A percentile compares a stretch with the other conserved stretches of the same genome.
phyloP scores from a whole-genome alignment of 257 asterid species.

The Lavandula angustifolia region DNA sequence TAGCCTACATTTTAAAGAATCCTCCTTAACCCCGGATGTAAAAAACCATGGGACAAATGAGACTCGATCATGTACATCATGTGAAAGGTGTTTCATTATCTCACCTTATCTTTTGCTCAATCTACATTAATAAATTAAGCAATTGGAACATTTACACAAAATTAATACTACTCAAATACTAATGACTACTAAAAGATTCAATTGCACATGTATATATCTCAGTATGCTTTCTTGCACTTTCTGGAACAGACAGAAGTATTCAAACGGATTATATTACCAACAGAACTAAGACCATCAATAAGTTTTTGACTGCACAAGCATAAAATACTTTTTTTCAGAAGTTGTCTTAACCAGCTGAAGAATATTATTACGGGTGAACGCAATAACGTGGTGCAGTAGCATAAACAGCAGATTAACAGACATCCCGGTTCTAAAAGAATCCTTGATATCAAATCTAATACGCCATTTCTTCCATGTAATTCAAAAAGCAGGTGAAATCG shows the following conservation, averaged over 20 bases:
- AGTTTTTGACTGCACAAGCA: neutral
- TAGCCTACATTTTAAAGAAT: neutral
- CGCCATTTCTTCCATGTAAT: neutral
- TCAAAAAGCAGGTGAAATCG: conserved; percentile 14
- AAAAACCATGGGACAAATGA: conserved; percentile 23
- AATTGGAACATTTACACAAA: neutral
- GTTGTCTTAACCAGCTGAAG: neutral
- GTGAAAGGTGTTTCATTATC: neutral
- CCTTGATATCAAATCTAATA: conserved; percentile 3
- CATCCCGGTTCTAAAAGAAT: conserved; percentile 10
- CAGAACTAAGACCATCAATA: neutral
- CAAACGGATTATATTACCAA: neutral
- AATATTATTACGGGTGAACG: conserved; percentile 2
- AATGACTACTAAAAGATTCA: neutral
- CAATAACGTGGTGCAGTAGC: neutral
- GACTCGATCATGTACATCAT: neutral
- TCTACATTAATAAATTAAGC: conserved; percentile 9
- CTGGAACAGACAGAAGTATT: neutral
- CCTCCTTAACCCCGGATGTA: conserved; percentile 12
- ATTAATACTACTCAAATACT: neutral
- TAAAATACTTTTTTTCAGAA: neutral
- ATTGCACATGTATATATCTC: neutral
- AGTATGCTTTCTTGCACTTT: neutral
- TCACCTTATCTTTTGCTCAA: neutral
- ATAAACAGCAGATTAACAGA: conserved; percentile 4